These are phyloP conservation scores for Grammothele lineata DNA, from an alignment of 768 basidiomycete species.

Conservation along the genomic window DNA sequence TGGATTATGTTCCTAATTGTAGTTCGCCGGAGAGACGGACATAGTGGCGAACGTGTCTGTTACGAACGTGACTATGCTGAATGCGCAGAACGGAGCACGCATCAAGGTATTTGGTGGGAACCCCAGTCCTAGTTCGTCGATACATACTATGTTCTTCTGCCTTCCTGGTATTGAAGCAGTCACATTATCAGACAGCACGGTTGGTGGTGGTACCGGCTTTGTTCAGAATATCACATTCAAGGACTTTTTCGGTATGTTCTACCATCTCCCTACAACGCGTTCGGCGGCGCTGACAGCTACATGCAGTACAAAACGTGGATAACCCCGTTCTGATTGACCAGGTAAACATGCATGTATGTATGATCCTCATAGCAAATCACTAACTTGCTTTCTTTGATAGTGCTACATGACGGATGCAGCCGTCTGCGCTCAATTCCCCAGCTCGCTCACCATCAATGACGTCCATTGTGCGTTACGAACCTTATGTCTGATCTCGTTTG, in stretches of 20 bases:
- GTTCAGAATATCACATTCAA: constrained; percentile 29
- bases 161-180: background rate
- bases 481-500: background rate
- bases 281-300: background rate
- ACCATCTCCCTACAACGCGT: constrained; percentile 2
- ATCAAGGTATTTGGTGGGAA: constrained; percentile 49
- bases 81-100: constrained; percentile 46
- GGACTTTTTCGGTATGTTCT: constrained; percentile 28
- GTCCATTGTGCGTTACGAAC: constrained; percentile 34
- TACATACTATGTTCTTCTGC: too few species aligned
- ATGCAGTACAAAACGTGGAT: constrained; percentile 35
- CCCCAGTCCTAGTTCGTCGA: constrained; percentile 33
- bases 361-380: too few species aligned
- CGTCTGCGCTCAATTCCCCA: constrained; percentile 36
- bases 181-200: constrained; percentile 23
- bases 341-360: too few species aligned
- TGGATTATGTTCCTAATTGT: too few species aligned
- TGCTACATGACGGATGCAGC: constrained; percentile 34
- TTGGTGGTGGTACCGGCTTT: constrained; percentile 41
- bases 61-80: constrained; percentile 39
- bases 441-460: constrained; percentile 35
- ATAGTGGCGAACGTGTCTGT: constrained; percentile 42
- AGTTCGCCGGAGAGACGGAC: constrained; percentile 37
- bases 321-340: constrained; percentile 39
- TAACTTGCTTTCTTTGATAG: constrained; percentile 15